Conservation (phyloP, 306 rosid genomes). For the Medicago ruthenica region DNA sequence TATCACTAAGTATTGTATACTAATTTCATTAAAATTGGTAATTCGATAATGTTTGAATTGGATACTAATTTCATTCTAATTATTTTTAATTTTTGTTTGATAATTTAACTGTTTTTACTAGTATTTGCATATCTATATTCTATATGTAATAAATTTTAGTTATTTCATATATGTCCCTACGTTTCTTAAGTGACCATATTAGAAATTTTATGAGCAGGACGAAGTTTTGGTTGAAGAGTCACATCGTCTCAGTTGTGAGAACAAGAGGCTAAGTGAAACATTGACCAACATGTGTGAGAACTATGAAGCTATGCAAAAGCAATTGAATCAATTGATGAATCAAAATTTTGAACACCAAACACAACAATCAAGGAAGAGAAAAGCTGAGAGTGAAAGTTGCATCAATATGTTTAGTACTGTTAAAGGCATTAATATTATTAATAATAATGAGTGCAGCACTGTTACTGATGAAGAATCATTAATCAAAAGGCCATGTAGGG, state of each 20-base stretch:
- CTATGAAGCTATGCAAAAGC: constrained; percentile 53
- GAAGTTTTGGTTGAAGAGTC: constrained; percentile 56
- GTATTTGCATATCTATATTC: too few relatives aligned
- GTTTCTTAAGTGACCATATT: background rate
- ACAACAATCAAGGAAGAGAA: constrained; percentile 57
- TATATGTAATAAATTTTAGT: too few relatives aligned
- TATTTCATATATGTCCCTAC: background rate
- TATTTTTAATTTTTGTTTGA: background rate
- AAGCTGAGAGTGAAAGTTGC: constrained; percentile 45
- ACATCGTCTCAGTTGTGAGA: constrained; percentile 62
- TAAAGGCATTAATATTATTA: constrained; percentile 2
- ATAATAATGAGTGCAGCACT: constrained; percentile 52
- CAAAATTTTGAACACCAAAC: constrained; percentile 14
- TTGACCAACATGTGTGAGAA: constrained; percentile 52
- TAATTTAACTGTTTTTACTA: too few relatives aligned
- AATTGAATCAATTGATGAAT: constrained; percentile 49
- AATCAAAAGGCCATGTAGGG: constrained; percentile 49
- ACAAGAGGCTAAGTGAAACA: constrained; percentile 58
- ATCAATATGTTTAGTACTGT: constrained; percentile 7
- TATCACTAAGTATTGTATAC: background rate
- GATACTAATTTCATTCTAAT: background rate
- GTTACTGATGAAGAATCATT: constrained; percentile 56
- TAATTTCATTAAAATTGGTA: too few relatives aligned
- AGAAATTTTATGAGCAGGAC: constrained; percentile 25
- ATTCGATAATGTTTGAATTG: background rate